Evolutionary conservation across 495 filamentous ascomycete genomes (phyloP), one percentile per base, ranked within the genome.

Genomic region (Haplographium delicatum): DNA sequence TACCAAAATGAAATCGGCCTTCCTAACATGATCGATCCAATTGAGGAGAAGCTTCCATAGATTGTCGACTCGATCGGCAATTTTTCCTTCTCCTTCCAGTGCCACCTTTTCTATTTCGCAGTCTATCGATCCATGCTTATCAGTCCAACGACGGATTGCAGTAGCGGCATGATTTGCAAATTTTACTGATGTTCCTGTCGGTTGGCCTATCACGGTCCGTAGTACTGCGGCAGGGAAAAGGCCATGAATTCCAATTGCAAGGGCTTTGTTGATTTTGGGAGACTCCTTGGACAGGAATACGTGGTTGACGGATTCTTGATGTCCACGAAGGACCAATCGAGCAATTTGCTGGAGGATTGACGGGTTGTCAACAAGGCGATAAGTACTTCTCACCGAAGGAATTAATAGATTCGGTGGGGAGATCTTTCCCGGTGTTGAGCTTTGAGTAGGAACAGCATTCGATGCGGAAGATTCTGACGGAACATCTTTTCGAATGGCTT

Each of bases 31-130:
- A 19, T 95, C 87, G 65, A 96, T 88, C 91, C 89, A 96, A 61
- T 95, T 97, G 23, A 96, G 70, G 22, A 96, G 69, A 2, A 97
- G 72, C 63, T 93, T 96, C 93, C 93, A 98, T 3, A 98, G 72
- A 41, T 89, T 81, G 48, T 91, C 85, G 2, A 97, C 89, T 16
- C 93, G 80, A 44, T 97, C 90, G 3, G 79, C 76, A 25, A 98
- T 93, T 62, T 85, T 88, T n/a, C 93, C 93, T 69, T 98, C 93
- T n/a, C 93, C 93, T 72, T 97, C 93, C 4, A 98, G 74, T 13
- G 93, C 89, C 4, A 97, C 84, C 59, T 94, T 95, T 57, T 95
- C 89, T 42, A 98, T 85, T 56, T 81, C 77, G 40, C 78, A 77
- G 39, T 78, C 73, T 13, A 81, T 73, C 51, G 77, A 79, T 3